These are phyloP conservation scores for Brassica rapa DNA, from an alignment of 345 rosid species.

Conservation along the genomic window DNA sequence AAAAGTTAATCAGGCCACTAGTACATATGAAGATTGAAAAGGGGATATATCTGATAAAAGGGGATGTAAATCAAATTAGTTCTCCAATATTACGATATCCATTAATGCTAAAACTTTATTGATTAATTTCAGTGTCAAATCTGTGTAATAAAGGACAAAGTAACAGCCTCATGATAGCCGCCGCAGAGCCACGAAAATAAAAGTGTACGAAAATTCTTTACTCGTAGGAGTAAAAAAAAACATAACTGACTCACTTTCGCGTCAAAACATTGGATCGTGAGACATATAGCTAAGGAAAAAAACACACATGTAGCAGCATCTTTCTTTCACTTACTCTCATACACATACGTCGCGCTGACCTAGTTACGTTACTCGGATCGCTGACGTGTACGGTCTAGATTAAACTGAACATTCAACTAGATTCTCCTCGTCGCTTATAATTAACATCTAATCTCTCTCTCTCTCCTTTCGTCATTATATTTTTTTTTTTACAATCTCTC, in stretches of 20 bases:
- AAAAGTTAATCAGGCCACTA: not conserved
- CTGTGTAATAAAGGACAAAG: not conserved
- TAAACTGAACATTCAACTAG: constrained; percentile 33
- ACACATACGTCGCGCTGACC: constrained; percentile 31
- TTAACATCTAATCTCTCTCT: not conserved
- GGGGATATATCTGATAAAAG: not conserved
- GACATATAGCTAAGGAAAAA: not conserved
- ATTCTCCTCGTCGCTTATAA: constrained; percentile 34
- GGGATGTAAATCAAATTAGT: not conserved
- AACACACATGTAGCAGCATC: not conserved
- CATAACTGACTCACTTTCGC: constrained; percentile 1
- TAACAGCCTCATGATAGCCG: constrained; percentile 12
- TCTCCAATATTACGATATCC: not conserved
- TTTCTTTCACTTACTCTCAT: not conserved
- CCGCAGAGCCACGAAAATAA: not conserved
- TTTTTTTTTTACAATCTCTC: not conserved
- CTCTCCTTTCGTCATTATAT: not conserved
- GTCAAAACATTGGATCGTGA: constrained; percentile 12
- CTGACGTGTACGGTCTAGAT: constrained; percentile 88
- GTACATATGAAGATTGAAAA: not conserved
- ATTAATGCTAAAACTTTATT: not conserved
- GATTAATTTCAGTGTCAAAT: not conserved
- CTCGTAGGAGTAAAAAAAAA: not conserved
- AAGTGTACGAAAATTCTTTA: not conserved
- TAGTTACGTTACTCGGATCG: constrained; percentile 41